Evolutionary conservation across 352 stramenopile species (phyloP).

Genomic region (Globisporangium echinulatum): DNA sequence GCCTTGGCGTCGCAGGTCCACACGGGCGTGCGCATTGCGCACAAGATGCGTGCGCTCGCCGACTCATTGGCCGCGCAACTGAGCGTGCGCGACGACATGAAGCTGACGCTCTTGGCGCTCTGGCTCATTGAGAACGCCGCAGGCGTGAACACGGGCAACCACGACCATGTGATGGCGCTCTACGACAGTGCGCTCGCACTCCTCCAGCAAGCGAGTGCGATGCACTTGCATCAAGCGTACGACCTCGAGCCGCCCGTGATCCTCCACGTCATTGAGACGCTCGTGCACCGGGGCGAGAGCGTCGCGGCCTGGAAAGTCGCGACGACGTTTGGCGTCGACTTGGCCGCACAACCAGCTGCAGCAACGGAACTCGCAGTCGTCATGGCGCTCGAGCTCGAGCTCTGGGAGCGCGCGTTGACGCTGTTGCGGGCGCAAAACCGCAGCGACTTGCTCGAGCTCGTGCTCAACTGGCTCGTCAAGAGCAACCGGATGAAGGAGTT

Average conservation of each 20-base stretch:
- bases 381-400: constrained; percentile 64
- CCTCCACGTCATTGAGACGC: constrained; percentile 67
- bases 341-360: constrained; percentile 33
- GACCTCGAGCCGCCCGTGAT: constrained; percentile 67
- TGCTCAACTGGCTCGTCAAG: constrained; percentile 72
- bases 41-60: constrained; percentile 53
- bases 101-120: constrained; percentile 65
- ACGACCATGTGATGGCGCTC: constrained; percentile 51
- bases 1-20: constrained; percentile 36
- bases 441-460: constrained; percentile 44
- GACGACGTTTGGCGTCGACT: constrained; percentile 68
- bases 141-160: constrained; percentile 54
- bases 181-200: constrained; percentile 58
- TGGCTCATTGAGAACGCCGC: constrained; percentile 80
- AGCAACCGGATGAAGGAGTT: constrained; percentile 70
- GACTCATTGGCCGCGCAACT: constrained; percentile 70
- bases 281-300: constrained; percentile 69
- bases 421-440: constrained; percentile 53
- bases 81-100: constrained; percentile 77
- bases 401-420: constrained; percentile 68
- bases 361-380: constrained; percentile 70
- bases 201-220: constrained; percentile 63
- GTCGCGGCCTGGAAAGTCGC: constrained; percentile 82
- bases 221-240: constrained; percentile 72
- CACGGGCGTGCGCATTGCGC: constrained; percentile 44